Base-by-base conservation (phyloP, 2,329 filamentous ascomycete species). In the Verticillium dahliae region DNA sequence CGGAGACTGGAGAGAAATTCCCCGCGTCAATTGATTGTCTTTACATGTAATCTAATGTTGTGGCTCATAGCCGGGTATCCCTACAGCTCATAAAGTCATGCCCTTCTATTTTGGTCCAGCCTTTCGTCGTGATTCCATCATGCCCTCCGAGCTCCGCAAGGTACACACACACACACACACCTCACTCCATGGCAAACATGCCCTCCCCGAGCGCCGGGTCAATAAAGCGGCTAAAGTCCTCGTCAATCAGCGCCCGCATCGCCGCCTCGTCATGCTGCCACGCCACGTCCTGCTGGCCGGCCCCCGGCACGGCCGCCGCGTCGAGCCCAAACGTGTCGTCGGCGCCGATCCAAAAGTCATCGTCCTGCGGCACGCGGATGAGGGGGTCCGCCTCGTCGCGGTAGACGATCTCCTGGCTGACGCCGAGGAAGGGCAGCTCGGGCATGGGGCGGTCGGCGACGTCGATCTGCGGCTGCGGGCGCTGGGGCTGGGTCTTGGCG, bases 211-310 rank as follows among this genome's bases (percentile, higher is more conserved):
- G 58, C 52, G 64, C 64, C 31, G 64, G 64, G 39, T 65, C 64
- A 54, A 65, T 61, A 31, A 60, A 64, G 15, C 56, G 39, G 50
- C 39, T 54, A 33, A 65, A 59, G 27, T 64, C 61, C 34, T 33
- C 18, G 59, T 65, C 64, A 14, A 74, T 69, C 14, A 81, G 68
- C 15, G 75, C 71, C 50, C 78, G 70, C 64, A 81, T 78, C 62
- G 77, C 78, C 7, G 73, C 72, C 60, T 80, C 78, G 31, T 80
- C 78, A 54, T 75, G 72, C 10, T 73, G 71, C 79, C 78, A 81
- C 22, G 78, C 76, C 39, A 76, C 73, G 27, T 72, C 72, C n/a
- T 68, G 64, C 27, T 66, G 65, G 6, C 14, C 55, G 31, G 5
- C 10, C 34, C 18, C 55, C 11, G 59, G 61, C 11, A 62, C 52